phyloP scores from a whole-genome alignment of 2,329 filamentous ascomycete species.

The Fusarium mexicanum region DNA sequence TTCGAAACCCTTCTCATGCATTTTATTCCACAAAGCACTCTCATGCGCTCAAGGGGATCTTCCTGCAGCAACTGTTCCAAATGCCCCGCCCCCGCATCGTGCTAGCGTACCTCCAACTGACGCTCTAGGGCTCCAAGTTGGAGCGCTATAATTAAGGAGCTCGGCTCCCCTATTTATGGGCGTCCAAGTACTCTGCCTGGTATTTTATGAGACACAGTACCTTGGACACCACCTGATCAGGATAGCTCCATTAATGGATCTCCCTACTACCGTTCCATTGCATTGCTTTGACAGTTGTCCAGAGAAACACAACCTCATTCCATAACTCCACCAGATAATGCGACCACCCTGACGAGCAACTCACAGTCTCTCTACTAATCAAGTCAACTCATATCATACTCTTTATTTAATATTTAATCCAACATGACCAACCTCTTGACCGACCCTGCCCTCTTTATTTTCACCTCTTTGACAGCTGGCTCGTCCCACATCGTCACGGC shows the following conservation, averaged over 20 bases:
- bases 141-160: constrained; percentile 36
- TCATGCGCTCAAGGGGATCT: constrained; percentile 20
- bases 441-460: constrained; percentile 86
- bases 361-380: neutral
- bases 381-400: neutral
- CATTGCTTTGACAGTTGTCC: constrained; percentile 9
- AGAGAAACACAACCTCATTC: constrained; percentile 6
- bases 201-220: neutral
- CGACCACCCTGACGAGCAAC: constrained; percentile 20
- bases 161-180: constrained; percentile 29
- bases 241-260: constrained; percentile 14
- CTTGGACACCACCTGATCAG: neutral
- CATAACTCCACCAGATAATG: constrained; percentile 23
- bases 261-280: constrained; percentile 7
- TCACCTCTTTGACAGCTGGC: constrained; percentile 94
- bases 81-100: constrained; percentile 43
- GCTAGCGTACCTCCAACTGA: neutral
- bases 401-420: constrained; percentile 7
- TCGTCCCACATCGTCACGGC: constrained; percentile 97
- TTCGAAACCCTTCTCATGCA: neutral
- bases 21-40: neutral
- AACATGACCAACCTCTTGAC: constrained; percentile 59
- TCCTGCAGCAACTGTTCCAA: neutral
- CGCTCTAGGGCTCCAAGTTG: neutral
- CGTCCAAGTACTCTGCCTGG: neutral